A percentile compares a stretch with the other conserved stretches of the same genome.
Evolutionary conservation across 2,329 filamentous ascomycete genomes (phyloP).

Genomic region (Colletotrichum nymphaeae): DNA sequence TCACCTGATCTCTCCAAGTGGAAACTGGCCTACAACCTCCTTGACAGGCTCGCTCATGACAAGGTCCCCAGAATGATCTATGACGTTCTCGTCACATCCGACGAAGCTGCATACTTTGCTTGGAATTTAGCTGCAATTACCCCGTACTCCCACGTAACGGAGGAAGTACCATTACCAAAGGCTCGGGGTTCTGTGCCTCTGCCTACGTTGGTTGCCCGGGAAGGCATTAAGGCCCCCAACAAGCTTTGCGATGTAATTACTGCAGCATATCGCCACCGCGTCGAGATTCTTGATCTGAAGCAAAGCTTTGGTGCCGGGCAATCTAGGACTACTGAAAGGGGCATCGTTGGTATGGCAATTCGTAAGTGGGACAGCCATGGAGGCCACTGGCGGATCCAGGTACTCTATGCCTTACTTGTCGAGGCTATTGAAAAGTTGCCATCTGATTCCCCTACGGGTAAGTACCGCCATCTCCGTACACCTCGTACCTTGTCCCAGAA

Average conservation of each 20-base stretch:
- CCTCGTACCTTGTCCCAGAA: neutral
- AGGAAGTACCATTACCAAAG: conserved; percentile 43
- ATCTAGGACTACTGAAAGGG: conserved; percentile 63
- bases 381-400: conserved; percentile 77
- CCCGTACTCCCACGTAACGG: conserved; percentile 75
- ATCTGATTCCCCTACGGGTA: conserved; percentile 34
- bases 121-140: conserved; percentile 82
- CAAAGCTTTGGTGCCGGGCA: conserved; percentile 59
- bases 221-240: conserved; percentile 84
- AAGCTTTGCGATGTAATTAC: conserved; percentile 77
- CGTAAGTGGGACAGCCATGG: conserved; percentile 73
- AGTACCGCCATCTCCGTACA: neutral
- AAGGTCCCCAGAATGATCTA: conserved; percentile 60
- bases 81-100: conserved; percentile 67
- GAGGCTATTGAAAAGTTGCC: conserved; percentile 63
- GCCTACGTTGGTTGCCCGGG: conserved; percentile 73
- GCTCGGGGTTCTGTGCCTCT: conserved; percentile 58
- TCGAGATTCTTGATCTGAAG: conserved; percentile 73
- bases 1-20: conserved; percentile 71
- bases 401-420: conserved; percentile 74
- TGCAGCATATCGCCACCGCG: conserved; percentile 70
- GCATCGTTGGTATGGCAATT: conserved; percentile 79
- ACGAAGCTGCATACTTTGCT: conserved; percentile 75
- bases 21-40: conserved; percentile 71
- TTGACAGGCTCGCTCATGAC: conserved; percentile 62